Evolutionary conservation across 345 rosid species (phyloP), one percentile per base, ranked within the genome.

Genomic region (Lumnitzera racemosa): DNA sequence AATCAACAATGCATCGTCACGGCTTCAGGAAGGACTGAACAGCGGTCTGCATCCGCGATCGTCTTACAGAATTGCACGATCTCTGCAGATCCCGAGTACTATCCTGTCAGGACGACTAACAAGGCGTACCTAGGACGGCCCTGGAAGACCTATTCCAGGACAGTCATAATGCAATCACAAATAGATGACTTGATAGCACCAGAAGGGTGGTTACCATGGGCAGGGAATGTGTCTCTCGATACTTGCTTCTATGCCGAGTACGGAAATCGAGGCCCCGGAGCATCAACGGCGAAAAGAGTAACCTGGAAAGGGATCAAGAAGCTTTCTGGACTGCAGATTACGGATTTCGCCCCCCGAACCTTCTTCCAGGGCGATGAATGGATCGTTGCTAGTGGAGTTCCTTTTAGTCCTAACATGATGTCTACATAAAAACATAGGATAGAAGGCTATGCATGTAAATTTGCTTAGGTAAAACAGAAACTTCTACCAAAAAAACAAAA

Each of bases 121-220:
- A 78, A 75, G 61, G 81, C 86, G 0, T 88, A 77, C 70, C 83
- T 91, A 0, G 98, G 94, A 4, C 81, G 98, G 7, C 98, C 98
- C 6, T 81, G 86, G 89, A 80, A 73, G 53, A 41, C 56, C 58
- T 82, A 29, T 70, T 75, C 98, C 9, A 81, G 77, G 64, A 83
- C 91, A 3, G 58, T 91, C 29, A 56, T 82, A 65, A 80, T 86
- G 83, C 78, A 78, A 46, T 75, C 88, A 5, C 54, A 61, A 24
- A 74, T 91, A 3, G 87, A 77, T 5, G 78, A 74, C 43, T 51
- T 83, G 52, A 81, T 88, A 13, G 81, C 66, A 20, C 90, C 91
- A 0, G 71, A 83, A 3, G 96, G 98, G 0, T 91, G 87, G 88
- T 0, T 63, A 15, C 81, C 76, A 0, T 81, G 87, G 90, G 2